Evolutionary conservation across 805 yeast species (phyloP), one percentile per base, ranked within the genome.

Genomic region (Cyberlindnera maclurae): DNA sequence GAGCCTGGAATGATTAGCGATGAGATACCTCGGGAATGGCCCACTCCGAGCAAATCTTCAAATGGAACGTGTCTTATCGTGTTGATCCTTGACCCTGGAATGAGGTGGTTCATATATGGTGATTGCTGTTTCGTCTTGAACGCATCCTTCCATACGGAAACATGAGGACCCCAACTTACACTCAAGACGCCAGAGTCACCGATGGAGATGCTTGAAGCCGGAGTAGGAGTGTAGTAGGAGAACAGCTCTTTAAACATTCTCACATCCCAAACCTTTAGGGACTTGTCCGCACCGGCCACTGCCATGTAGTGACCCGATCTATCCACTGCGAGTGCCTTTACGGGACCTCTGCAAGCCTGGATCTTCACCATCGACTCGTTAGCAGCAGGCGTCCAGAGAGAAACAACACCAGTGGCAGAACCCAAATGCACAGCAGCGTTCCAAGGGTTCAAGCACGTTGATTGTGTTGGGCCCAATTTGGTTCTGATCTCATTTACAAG

Each of bases 91-190:
- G 86, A 77, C 3, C 95, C 84, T 4, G 96, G 82, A 29, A 84
- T 64, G 52, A 87, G 61, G 59, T 93, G 96, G 46, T 79, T 80
- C 97, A 93, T 88, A 55, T 93, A 93, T 24, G 97, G 97, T 2
- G 83, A 73, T 12, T 75, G 69, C 54, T 87, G 96, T 55, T 75
- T 82, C 2, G 70, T 52, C 40, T 73, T 79, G 47, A 83, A 72
- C 11, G 77, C 75, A 59, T 89, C 95, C 57, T 90, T 89, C 97
- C 97, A 93, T 3, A 93, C 69, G 2, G 94, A 86, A 3, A 90
- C 82, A 61, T 89, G 96, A 0, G 97, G 89, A 7, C 97, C 97
- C 86, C 96, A 86, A 4, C 94, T 82, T n/a, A 86, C 87, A 1
- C 93, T 77, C 26, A 93, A 60, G 15, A 93, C 66, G 1, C 96